Base-by-base conservation (phyloP, 805 yeast species). In the Candida dendrica region DNA sequence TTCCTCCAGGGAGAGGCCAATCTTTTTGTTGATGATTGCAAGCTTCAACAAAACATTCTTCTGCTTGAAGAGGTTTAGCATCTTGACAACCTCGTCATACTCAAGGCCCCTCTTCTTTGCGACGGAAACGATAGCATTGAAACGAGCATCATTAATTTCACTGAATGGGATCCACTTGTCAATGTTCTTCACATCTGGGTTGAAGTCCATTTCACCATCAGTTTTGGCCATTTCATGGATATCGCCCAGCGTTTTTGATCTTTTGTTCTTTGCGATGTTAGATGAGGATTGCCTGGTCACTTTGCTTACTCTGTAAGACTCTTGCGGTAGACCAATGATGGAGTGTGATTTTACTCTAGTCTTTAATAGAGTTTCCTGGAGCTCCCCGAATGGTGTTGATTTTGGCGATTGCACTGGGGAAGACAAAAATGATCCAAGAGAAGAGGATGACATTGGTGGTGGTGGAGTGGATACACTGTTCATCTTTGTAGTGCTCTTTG, bases 351-450 rank as follows among this genome's bases (percentile, higher is more conserved):
- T 27, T 5, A 13, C 13, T 32, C 34, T 17, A 16, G 34, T 17
- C 17, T n/a, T 32, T 32, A 15, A 15, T 13, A 32, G 16, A 5
- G 34, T 13, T 4, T 17, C 19, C 16, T 15, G 19, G 11, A 32
- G 17, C 4, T 15, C 34, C 6, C 19, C 4, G 4, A 15, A 7
- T 32, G 17, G 17, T 5, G 7, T 27, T 9, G 34, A 32, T 13
- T 38, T 38, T 32, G 41, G 41, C 6, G 41, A 38, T 8, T 38
- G 30, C 11, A 33, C 11, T 16, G 41, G 41, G 10, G 41, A 38
- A 24, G 36, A 38, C 9, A 36, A 17, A 4, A 6, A 17, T 32
- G 19, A 16, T 9, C 13, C 11, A 17, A 15, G 4, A 13, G 17
- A 16, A 16, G 34, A 10, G 13, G 15, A 24, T 24, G 27, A 24